phyloP scores from a whole-genome alignment of 129 eudicot species.

The Escallonia herrerae region DNA sequence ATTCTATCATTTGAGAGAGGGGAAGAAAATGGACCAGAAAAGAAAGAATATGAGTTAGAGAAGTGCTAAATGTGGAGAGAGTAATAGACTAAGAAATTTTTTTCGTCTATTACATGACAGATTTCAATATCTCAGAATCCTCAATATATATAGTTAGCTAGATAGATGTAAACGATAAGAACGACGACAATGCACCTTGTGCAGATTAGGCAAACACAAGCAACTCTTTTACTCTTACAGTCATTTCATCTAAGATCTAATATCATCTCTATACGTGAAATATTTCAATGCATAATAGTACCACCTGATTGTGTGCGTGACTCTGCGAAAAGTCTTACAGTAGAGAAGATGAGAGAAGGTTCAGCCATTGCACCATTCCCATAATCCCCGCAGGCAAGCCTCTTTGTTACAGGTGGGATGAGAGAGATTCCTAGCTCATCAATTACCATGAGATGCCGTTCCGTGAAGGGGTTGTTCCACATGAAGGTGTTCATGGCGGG shows the following conservation, averaged over 20 bases:
- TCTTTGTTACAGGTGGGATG: slow-evolving; percentile 77
- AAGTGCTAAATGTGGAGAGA: too few species aligned
- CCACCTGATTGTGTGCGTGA: slow-evolving; percentile 27
- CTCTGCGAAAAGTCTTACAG: slow-evolving; percentile 70
- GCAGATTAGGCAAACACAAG: too few species aligned
- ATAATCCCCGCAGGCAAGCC: slow-evolving; percentile 95
- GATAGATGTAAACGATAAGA: not conserved
- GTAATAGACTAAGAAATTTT: too few species aligned
- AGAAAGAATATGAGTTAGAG: too few species aligned
- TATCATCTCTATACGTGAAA: not conserved
- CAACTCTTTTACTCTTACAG: not conserved
- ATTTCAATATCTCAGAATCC: too few species aligned
- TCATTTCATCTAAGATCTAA: not conserved
- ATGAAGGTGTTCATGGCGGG: slow-evolving; percentile 93
- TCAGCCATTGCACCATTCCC: slow-evolving; percentile 99
- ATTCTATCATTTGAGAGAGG: too few species aligned
- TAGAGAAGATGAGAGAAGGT: slow-evolving; percentile 69
- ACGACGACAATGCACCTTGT: not conserved
- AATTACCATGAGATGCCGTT: slow-evolving; percentile 70
- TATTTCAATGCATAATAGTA: slow-evolving; percentile 17
- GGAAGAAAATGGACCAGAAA: too few species aligned
- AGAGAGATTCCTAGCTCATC: slow-evolving; percentile 76
- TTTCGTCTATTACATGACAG: too few species aligned
- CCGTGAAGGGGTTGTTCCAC: slow-evolving; percentile 92
- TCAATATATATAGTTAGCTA: not conserved